A percentile compares a stretch with the other conserved stretches of the same genome.
These are phyloP conservation scores for Apodospora peruviana DNA, from an alignment of 495 filamentous ascomycete genomes.

Conservation along the genomic window DNA sequence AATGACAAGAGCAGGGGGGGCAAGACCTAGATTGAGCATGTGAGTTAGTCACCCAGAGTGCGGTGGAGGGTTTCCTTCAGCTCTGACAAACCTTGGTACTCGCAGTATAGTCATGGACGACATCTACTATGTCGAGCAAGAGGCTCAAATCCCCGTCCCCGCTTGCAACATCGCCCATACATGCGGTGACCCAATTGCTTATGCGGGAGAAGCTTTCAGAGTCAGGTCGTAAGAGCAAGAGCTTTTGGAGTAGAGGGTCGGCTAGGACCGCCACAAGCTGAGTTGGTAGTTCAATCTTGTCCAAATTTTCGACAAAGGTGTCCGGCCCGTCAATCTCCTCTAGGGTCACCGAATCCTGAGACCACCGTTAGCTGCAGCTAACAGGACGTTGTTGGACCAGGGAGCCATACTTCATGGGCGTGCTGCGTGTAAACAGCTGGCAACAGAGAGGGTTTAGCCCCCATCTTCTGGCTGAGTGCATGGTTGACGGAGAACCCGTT, in stretches of 20 bases:
- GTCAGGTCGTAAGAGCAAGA: constrained; percentile 59
- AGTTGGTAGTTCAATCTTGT: constrained; percentile 74
- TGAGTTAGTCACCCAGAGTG: too few species aligned
- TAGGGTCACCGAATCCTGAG: constrained; percentile 57
- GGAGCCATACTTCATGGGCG: constrained; percentile 52
- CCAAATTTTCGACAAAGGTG: constrained; percentile 68
- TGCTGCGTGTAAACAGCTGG: constrained; percentile 71
- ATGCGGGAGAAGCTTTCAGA: constrained; percentile 51
- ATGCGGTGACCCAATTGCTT: constrained; percentile 60
- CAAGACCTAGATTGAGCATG: constrained; percentile 43
- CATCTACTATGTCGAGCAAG: constrained; percentile 50
- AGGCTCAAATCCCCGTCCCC: constrained; percentile 45
- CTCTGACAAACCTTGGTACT: constrained; percentile 56
- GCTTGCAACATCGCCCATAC: constrained; percentile 53
- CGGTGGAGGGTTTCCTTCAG: too few species aligned
- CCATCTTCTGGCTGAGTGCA: constrained; percentile 37
- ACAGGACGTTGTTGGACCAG: neutral
- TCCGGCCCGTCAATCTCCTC: constrained; percentile 73
- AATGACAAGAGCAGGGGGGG: constrained; percentile 58
- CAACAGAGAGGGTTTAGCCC: constrained; percentile 39
- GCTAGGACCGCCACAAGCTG: constrained; percentile 72
- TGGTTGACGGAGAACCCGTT: constrained; percentile 50
- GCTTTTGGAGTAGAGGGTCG: constrained; percentile 74
- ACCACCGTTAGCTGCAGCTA: constrained; percentile 8
- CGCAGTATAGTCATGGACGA: constrained; percentile 53